These are phyloP conservation scores for Penicillium antarcticum DNA, from an alignment of 495 filamentous ascomycete species.

Conservation along the genomic window DNA sequence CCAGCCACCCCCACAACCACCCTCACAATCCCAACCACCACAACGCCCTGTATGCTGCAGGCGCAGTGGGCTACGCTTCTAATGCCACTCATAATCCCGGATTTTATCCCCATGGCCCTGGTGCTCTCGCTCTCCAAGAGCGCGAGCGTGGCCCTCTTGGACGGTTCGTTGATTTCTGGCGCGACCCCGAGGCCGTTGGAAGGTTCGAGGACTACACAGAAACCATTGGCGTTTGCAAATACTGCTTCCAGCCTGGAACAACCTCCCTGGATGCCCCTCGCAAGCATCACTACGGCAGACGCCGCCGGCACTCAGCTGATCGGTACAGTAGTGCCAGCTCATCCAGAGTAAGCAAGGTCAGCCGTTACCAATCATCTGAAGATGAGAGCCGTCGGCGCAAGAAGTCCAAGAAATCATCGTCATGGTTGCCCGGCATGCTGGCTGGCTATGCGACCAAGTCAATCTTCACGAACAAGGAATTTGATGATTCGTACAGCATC, in stretches of 20 bases:
- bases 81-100: constrained; percentile 25
- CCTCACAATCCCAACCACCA: constrained; percentile 17
- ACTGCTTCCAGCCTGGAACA: constrained; percentile 65
- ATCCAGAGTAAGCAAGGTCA: constrained; percentile 53
- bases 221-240: constrained; percentile 63
- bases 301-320: constrained; percentile 40
- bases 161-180: constrained; percentile 61
- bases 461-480: constrained; percentile 50
- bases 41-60: constrained; percentile 44
- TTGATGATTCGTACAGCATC: constrained; percentile 58
- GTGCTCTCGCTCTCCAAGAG: constrained; percentile 41
- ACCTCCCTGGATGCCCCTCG: constrained; percentile 60
- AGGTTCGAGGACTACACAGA: constrained; percentile 74
- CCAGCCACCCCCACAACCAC: constrained; percentile 1
- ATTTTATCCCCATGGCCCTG: constrained; percentile 20
- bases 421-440: constrained; percentile 53
- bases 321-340: constrained; percentile 39
- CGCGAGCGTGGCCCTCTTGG: constrained; percentile 52
- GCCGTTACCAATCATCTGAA: constrained; percentile 55
- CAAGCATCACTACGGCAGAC: constrained; percentile 54
- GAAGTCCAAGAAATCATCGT: constrained; percentile 35
- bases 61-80: constrained; percentile 38
- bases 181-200: constrained; percentile 63
- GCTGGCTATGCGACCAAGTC: constrained; percentile 55
- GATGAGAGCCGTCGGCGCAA: constrained; percentile 48